Evolutionary conservation across 1,139 yeast species (phyloP).

Genomic region (Suhomyces bolitotheri): DNA sequence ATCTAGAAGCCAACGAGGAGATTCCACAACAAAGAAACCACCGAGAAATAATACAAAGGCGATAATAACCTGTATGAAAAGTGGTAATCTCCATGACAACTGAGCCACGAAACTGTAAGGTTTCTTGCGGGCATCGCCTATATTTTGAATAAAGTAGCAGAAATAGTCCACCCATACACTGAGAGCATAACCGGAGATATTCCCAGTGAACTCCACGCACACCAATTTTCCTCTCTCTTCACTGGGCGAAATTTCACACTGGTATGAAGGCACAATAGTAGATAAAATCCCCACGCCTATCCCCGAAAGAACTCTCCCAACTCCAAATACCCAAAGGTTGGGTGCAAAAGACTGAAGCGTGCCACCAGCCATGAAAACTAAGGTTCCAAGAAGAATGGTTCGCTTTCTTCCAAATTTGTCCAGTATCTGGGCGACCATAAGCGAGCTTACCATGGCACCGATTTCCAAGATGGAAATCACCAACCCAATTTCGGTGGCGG

Average conservation of each 20-base stretch:
- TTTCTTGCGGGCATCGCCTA: slow-evolving; percentile 39
- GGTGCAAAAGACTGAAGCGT: slow-evolving; percentile 48
- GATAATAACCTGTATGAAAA: slow-evolving; percentile 49
- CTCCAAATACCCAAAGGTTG: slow-evolving; percentile 43
- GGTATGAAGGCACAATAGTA: slow-evolving; percentile 56
- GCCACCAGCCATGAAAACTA: slow-evolving; percentile 53
- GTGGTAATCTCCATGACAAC: slow-evolving; percentile 54
- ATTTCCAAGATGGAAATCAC: slow-evolving; percentile 53
- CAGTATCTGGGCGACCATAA: slow-evolving; percentile 48
- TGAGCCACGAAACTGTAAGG: slow-evolving; percentile 45
- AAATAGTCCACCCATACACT: slow-evolving; percentile 59
- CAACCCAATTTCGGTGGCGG: slow-evolving; percentile 48
- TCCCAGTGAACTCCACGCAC: slow-evolving; percentile 57
- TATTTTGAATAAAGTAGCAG: slow-evolving; percentile 48
- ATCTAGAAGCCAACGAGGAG: slow-evolving; percentile 56
- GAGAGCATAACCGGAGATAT: slow-evolving; percentile 51
- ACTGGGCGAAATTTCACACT: slow-evolving; percentile 56
- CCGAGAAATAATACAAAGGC: slow-evolving; percentile 50
- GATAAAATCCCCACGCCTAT: slow-evolving; percentile 54
- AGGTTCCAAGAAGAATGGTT: slow-evolving; percentile 51
- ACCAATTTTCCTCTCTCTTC: slow-evolving; percentile 57
- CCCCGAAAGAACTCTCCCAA: slow-evolving; percentile 54
- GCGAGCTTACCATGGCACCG: slow-evolving; percentile 52
- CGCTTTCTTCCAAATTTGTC: slow-evolving; percentile 50
- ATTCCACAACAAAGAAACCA: slow-evolving; percentile 55